phyloP scores from a whole-genome alignment of 148 eudicot genomes.

The Cornus suecica region DNA sequence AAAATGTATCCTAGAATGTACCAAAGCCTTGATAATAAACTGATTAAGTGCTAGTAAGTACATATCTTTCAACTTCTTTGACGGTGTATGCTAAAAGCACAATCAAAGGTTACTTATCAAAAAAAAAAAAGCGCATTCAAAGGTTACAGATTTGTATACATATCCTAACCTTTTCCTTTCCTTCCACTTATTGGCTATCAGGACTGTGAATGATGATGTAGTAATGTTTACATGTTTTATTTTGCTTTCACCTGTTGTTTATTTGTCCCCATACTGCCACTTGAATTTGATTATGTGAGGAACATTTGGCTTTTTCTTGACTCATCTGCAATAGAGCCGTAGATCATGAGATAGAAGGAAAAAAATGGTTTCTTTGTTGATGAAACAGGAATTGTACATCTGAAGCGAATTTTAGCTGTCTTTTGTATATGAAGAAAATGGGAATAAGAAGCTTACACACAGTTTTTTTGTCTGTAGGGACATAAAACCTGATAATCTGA shows the following conservation, averaged over 20 bases:
- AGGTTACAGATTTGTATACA: not conserved
- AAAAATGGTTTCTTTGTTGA: not conserved
- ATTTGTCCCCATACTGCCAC: constrained; percentile 5
- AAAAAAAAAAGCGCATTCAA: not conserved
- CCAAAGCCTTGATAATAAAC: too few species aligned
- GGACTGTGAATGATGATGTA: not conserved
- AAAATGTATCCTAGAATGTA: not conserved
- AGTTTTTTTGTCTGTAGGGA: constrained; percentile 40
- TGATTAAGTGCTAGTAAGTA: not conserved
- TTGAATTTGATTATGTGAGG: not conserved
- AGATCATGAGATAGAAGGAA: not conserved
- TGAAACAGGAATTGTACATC: not conserved
- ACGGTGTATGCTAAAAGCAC: not conserved
- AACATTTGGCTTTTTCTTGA: not conserved
- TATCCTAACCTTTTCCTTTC: not conserved
- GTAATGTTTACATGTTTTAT: constrained; percentile 4
- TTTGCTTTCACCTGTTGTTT: not conserved
- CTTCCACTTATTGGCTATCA: not conserved
- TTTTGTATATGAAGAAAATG: not conserved
- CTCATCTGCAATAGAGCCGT: not conserved
- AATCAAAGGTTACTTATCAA: not conserved
- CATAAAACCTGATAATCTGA: constrained; percentile 74
- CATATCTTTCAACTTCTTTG: not conserved
- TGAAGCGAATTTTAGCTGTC: constrained; percentile 1
- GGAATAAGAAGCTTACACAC: not conserved